Evolutionary conservation across 257 asterid species (phyloP).

Genomic region (Fraxinus pennsylvanica): DNA sequence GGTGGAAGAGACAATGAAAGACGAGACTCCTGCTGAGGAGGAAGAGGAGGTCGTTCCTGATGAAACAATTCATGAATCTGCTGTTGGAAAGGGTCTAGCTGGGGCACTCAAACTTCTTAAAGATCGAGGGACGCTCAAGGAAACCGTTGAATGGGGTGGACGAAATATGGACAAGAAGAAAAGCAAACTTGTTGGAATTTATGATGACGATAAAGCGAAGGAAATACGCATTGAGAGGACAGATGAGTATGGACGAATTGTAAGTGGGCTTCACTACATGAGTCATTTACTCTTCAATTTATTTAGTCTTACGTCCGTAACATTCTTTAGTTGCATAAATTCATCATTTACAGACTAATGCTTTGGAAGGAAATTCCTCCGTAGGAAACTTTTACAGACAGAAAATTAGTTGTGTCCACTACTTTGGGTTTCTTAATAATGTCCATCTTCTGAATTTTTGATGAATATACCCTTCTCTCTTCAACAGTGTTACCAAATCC

Average conservation of each 20-base stretch:
- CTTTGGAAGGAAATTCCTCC: background rate
- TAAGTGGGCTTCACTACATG: slow-evolving; percentile 42
- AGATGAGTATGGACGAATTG: slow-evolving; percentile 92
- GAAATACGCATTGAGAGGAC: slow-evolving; percentile 91
- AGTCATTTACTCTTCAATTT: slow-evolving; percentile 3
- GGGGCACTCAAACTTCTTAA: slow-evolving; percentile 77
- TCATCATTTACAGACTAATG: background rate
- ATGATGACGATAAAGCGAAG: slow-evolving; percentile 58
- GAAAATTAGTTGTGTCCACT: background rate
- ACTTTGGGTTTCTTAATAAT: background rate
- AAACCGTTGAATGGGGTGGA: slow-evolving; percentile 95
- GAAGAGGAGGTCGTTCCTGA: slow-evolving; percentile 64
- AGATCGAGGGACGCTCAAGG: slow-evolving; percentile 88
- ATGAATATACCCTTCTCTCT: background rate
- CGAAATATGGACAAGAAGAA: slow-evolving; percentile 98
- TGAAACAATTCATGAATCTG: slow-evolving; percentile 75
- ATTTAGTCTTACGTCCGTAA: background rate
- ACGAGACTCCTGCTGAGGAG: slow-evolving; percentile 46
- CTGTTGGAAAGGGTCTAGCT: slow-evolving; percentile 91
- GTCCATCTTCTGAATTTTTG: background rate
- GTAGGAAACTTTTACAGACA: background rate
- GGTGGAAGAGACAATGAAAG: slow-evolving; percentile 52
- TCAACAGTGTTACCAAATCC: too few species aligned
- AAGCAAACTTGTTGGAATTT: slow-evolving; percentile 86
- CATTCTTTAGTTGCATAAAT: slow-evolving; percentile 4